Evolutionary conservation across 2,329 filamentous ascomycete species (phyloP), one percentile per base, ranked within the genome.

Genomic region (Lachnellula cervina): DNA sequence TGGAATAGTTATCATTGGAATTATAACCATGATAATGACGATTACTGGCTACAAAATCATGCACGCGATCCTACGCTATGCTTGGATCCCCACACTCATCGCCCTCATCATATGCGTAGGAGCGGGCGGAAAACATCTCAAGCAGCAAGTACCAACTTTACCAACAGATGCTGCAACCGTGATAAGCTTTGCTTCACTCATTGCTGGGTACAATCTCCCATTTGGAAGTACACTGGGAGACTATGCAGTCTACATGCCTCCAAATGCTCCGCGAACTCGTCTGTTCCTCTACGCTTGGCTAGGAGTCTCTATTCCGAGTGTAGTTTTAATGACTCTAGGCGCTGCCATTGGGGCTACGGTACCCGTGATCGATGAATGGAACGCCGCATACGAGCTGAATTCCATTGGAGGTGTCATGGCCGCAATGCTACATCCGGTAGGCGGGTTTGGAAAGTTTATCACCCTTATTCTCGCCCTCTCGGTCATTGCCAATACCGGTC

Each of bases 301-400:
- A 13, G 83, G 84, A 9, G 75, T 84, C 2, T 68, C 75, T 6
- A 61, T 80, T 5, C 81, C 82, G 0, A 81, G 80, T 0, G 73
- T 83, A 38, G 73, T 80, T 0, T 75, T 87, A 50, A 85, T 87
- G 81, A 75, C 75, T 0, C 76, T 87, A 0, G 84, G 84, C 6
- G 80, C 83, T 9, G 83, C 83, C n/a, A 83, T 87, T 44, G 82
- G 78, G 17, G 82, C 81, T 6, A 82, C 82, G 32, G 74, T 82
- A 1, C 73, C 77, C 23, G 81, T 77, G 59, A 73, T 80, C 2
- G 75, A 79, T 0, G 69, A 3, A 25, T 86, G 82, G 82, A 62
- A 73, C n/a, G 73, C 71, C 3, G 80, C 75, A 2, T 84, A 84
- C 64, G 72, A 78, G 3, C 62, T 70, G 45, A 80, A 77, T 40